phyloP scores from a whole-genome alignment of 2,329 filamentous ascomycete genomes.

The Endocalyx cinctus region DNA sequence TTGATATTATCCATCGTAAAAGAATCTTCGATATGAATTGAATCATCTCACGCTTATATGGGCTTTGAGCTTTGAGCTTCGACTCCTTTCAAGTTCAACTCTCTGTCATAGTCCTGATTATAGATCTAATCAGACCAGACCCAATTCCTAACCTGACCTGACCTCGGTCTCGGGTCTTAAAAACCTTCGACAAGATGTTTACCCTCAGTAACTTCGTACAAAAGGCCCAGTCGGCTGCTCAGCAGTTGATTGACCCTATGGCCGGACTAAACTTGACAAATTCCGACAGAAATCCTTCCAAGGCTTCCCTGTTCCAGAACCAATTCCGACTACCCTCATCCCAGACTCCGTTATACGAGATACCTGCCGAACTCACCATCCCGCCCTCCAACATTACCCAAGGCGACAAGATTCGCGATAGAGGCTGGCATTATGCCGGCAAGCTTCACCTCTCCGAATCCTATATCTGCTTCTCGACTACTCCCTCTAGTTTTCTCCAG shows the following conservation, averaged over 20 bases:
- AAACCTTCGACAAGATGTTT: slow-evolving; percentile 47
- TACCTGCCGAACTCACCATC: slow-evolving; percentile 91
- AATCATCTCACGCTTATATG: no score
- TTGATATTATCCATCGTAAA: no score
- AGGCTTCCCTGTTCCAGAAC: slow-evolving; percentile 86
- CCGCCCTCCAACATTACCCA: slow-evolving; percentile 65
- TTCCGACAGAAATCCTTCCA: slow-evolving; percentile 79
- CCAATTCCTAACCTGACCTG: no score
- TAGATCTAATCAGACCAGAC: no score
- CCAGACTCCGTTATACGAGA: slow-evolving; percentile 92
- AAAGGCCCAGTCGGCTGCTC: slow-evolving; percentile 65
- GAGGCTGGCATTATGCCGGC: slow-evolving; percentile 84
- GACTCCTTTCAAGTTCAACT: no score
- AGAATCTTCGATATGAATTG: no score
- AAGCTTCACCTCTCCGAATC: slow-evolving; percentile 91
- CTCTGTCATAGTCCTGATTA: no score
- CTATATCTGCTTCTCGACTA: slow-evolving; percentile 95
- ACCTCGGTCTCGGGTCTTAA: slow-evolving; percentile 21
- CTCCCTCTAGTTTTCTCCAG: slow-evolving; percentile 79
- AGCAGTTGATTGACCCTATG: slow-evolving; percentile 88
- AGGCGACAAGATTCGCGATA: slow-evolving; percentile 65
- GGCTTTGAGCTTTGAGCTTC: no score
- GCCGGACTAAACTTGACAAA: slow-evolving; percentile 69
- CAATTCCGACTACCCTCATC: slow-evolving; percentile 93
- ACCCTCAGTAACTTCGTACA: slow-evolving; percentile 77